These are phyloP conservation scores for Phytophthora capsici DNA, from an alignment of 352 stramenopile species.

Conservation along the genomic window DNA sequence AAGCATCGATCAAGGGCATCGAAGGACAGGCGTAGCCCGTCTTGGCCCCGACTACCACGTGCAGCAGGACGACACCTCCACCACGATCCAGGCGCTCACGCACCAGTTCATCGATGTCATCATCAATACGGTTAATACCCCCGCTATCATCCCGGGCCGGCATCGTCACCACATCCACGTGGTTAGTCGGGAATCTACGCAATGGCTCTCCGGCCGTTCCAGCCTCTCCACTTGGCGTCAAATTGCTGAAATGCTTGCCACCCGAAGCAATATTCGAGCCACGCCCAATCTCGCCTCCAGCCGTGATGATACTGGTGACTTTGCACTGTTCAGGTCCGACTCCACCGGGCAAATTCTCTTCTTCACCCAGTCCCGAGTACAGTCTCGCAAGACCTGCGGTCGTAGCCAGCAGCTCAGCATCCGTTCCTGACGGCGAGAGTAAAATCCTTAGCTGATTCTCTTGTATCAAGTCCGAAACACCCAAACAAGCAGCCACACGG, in stretches of 20 bases:
- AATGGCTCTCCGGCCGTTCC: conserved; percentile 51
- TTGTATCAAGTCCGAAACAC: conserved; percentile 57
- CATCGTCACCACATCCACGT: conserved; percentile 74
- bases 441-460: conserved; percentile 61
- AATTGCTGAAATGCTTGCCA: conserved; percentile 83
- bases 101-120: conserved; percentile 50
- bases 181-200: conserved; percentile 59
- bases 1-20: conserved; percentile 59
- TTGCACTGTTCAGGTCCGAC: conserved; percentile 44
- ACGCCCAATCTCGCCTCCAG: conserved; percentile 84
- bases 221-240: conserved; percentile 74
- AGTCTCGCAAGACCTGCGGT: conserved; percentile 70
- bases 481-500: conserved; percentile 67
- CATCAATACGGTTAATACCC: conserved; percentile 57
- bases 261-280: conserved; percentile 78
- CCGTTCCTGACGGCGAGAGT: conserved; percentile 85
- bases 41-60: conserved; percentile 88
- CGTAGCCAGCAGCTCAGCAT: conserved; percentile 86
- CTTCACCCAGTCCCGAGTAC: conserved; percentile 50
- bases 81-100: conserved; percentile 46
- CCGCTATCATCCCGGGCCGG: conserved; percentile 62
- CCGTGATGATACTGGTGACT: conserved; percentile 86
- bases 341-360: conserved; percentile 32
- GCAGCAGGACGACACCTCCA: conserved; percentile 73
- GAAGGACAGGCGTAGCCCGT: conserved; percentile 85